Evolutionary conservation across 2,329 filamentous ascomycete species (phyloP), one percentile per base, ranked within the genome.

Genomic region (Colletotrichum kahawae): DNA sequence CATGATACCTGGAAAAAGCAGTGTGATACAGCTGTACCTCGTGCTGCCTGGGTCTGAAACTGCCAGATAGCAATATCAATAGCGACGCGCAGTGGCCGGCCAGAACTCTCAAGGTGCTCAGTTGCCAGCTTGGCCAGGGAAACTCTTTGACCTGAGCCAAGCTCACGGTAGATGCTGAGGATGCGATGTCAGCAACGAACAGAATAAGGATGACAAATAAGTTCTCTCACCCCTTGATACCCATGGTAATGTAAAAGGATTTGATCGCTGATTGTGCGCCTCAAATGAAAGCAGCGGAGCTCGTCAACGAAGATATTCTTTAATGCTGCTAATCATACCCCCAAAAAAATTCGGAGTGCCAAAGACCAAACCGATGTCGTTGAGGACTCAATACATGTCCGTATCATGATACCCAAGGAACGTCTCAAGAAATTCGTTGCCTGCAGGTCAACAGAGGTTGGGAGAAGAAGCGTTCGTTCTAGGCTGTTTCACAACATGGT

Each of bases 11-110:
- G 38, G 38, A 7, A 14, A 36, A 27, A 4, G 13, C 33, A 18
- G 5, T 33, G 18, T 27, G 36, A 59, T 18, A 31, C 10, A 31
- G 9, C 29, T 7, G 16, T 56, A 90, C 92, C 95, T 86, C 92
- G 92, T 21, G 94, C 94, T 16, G 95, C 93, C 81, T 98, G 95
- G 14, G 93, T 93, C 81, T 99, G 97, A 81, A 98, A 98, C 59
- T 98, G 94, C 97, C 97, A 99, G 81, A 99, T 98, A 4, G 95
- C 95, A 79, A 98, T 94, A 82, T 99, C 97, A 77, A 99, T 94
- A 51, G 97, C 97, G 62, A 99, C 89, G 54, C 96, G 93, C 54
- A 98, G 87, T 0, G 96, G 96, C 2, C 93, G 90, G 29, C 90
- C 90, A 13, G 91, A 92, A 69, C 89, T 84, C 80, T 95, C 91